Base-by-base conservation (phyloP, 129 eudicot genomes). In the Flaveria brownii region DNA sequence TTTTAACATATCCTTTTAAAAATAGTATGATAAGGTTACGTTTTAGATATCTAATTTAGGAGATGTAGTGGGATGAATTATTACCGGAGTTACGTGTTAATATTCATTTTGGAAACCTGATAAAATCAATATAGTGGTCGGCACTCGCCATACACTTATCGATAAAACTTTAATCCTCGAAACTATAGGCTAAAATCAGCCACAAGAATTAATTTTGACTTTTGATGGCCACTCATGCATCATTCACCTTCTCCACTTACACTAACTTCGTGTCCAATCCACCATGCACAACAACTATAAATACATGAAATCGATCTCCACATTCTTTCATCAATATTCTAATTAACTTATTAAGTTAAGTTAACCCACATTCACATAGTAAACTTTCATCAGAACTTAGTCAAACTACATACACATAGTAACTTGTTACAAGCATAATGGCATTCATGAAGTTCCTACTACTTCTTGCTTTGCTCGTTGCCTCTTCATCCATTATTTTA, bases 381-480 rank as follows among this genome's bases (percentile, higher is more conserved):
- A 36, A 5, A 36, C 33, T 26, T 62, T 22, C 67, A 28, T 22
- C 28, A 63, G 2, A 63, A 25, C 1, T 25, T 4, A 72, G 78
- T 79, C 43, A 63, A 18, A 18, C 50, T 36, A 56, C 2, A 69
- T 23, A 77, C 23, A 54, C 20, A 43, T 68, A 16, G 61, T 42
- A 52, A 65, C 68, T 68, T 68, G 57, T 52, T 14, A 22, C 55
- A 68, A 54, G 9, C 74, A 73, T 47, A 70, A 84, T 83, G 86
- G 76, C 80, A 46, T 72, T 49, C 76, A 47, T 67, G 47, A 81
- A 70, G 61, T 66, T 69, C 70, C 52, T 68, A n/a, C 75, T 76
- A 4, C 50, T 83, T 15, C 45, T 82, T 11, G 77, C 72, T 28
- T 77, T 85, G 83, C 30, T 88, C 73, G 39, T 88, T 68, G 77